Evolutionary conservation across 257 asterid genomes (phyloP).

Genomic region (Fraxinus cuspidata): DNA sequence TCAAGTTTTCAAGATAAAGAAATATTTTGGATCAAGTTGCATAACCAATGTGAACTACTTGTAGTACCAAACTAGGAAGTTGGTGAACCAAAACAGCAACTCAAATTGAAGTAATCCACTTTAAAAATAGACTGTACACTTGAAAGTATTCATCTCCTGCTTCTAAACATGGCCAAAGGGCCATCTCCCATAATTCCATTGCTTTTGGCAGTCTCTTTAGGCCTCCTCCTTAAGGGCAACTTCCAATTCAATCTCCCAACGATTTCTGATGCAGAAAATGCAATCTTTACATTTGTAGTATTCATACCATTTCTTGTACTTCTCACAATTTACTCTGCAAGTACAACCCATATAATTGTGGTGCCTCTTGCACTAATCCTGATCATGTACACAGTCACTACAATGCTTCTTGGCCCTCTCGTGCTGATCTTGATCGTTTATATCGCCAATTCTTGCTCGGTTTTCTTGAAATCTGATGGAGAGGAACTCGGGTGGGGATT

Average conservation of each 20-base stretch:
- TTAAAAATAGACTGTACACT: not conserved
- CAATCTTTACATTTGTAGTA: conserved; percentile 44
- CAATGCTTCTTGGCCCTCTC: conserved; percentile 67
- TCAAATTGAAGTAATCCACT: conserved; percentile 21
- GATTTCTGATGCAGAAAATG: conserved; percentile 46
- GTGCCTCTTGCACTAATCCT: conserved; percentile 50
- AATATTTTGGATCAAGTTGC: too few species aligned
- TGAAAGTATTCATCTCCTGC: conserved; percentile 1
- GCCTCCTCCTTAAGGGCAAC: conserved; percentile 61
- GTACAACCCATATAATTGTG: conserved; percentile 39
- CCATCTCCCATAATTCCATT: conserved; percentile 75
- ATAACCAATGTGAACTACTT: too few species aligned
- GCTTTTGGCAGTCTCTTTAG: conserved; percentile 51
- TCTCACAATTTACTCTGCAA: conserved; percentile 39
- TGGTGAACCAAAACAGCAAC: conserved; percentile 53
- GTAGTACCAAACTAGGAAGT: too few species aligned
- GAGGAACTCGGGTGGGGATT: conserved; percentile 54
- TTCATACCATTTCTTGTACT: conserved; percentile 49
- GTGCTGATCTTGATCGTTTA: conserved; percentile 47
- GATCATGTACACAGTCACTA: conserved; percentile 50
- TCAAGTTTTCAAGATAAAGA: too few species aligned
- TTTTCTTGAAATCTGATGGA: conserved; percentile 35
- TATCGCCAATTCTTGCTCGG: conserved; percentile 40
- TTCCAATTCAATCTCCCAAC: conserved; percentile 37
- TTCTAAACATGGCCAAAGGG: conserved; percentile 37